These are phyloP conservation scores for Colletotrichum sp. DNA, from an alignment of 2,329 filamentous ascomycete genomes.

Conservation along the genomic window DNA sequence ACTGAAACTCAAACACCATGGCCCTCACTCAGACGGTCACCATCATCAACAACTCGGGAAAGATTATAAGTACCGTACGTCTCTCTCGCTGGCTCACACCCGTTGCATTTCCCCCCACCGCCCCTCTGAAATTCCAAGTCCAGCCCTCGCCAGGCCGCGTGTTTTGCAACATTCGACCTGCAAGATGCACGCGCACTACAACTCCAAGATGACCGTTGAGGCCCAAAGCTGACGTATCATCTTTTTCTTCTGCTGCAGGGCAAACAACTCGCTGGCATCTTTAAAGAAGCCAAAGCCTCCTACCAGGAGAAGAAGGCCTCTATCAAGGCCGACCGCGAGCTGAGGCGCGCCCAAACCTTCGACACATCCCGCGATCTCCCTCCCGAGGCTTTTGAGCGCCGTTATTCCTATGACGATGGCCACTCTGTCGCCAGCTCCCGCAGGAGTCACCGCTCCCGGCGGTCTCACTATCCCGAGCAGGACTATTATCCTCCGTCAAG, in stretches of 20 bases:
- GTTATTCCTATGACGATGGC: conserved; percentile 36
- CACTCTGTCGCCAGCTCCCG: conserved; percentile 45
- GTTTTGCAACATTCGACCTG: background rate
- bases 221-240: conserved; percentile 13
- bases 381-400: conserved; percentile 20
- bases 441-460: conserved; percentile 43
- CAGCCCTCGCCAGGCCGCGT: background rate
- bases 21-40: conserved; percentile 75
- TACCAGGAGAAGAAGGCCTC: conserved; percentile 89
- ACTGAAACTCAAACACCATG: conserved; percentile 31
- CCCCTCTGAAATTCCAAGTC: conserved; percentile 11
- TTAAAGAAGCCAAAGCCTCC: conserved; percentile 88
- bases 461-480: conserved; percentile 33
- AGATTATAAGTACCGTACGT: conserved; percentile 85
- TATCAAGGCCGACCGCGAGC: conserved; percentile 68
- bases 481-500: conserved; percentile 25
- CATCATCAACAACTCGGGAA: conserved; percentile 88
- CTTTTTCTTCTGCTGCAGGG: conserved; percentile 57
- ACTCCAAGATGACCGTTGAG: background rate
- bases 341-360: conserved; percentile 67
- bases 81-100: background rate
- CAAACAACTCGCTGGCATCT: conserved; percentile 87
- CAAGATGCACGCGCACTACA: conserved; percentile 2
- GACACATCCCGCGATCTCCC: conserved; percentile 35
- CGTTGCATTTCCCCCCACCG: conserved; percentile 9